Base-by-base conservation (phyloP, 306 rosid species). In the Erythrophleum fordii region DNA sequence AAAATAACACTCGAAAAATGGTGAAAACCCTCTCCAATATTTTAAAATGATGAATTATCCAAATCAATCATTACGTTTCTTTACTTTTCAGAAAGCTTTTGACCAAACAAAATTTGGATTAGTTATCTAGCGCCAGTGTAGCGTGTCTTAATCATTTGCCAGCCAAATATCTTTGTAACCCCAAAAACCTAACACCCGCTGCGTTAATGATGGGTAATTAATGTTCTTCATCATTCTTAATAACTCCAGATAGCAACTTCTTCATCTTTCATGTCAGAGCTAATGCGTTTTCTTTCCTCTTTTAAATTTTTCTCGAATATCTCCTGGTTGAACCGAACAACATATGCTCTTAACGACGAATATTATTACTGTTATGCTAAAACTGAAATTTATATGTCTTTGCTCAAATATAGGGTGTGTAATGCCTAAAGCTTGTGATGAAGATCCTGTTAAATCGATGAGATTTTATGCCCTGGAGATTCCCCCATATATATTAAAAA, bases 41-140 rank as follows among this genome's bases (percentile, higher is more conserved):
- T 42, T 25, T 55, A 42, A 11, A 67, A 39, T 20, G 39, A 12
- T 44, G 34, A 46, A 45, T 66, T 81, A 41, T 78, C 69, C 69
- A 29, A 17, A 39, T 68, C 60, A 41, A 67, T 64, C 37, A 69
- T 66, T 23, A 7, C 13, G 28, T 18, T 20, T 76, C 5, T 75
- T 55, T 17, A 2, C 52, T 46, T 80, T 73, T 58, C 49, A 66
- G 13, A 71, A 41, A 55, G 41, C 42, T 73, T 31, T 67, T 78
- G 59, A 81, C 64, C 78, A 60, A 49, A 60, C 51, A 45, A 20
- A 16, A 23, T 22, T 82, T 44, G 23, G 10, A 12, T 8, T 3
- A 16, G 44, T 29, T 18, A 3, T 3, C 9, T 11, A n/a, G 28
- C 46, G 3, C 29, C 14, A 3, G 14, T 14, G 69, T 17, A 17